Base-by-base conservation (phyloP, 176 grass and related monocot species). In the Bothriochloa decipiens region DNA sequence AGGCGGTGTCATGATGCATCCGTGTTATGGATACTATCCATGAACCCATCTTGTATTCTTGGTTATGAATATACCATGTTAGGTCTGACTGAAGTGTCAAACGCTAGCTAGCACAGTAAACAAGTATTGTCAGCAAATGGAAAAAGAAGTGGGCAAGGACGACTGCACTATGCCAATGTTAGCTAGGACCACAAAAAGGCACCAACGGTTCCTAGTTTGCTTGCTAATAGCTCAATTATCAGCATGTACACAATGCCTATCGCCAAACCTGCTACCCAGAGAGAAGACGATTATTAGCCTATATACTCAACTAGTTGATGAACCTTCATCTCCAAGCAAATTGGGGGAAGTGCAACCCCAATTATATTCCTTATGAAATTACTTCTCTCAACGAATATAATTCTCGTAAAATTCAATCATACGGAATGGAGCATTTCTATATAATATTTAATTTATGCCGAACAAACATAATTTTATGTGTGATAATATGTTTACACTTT, bases 41-140 rank as follows among this genome's bases (percentile, higher is more conserved):
- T n/a, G n/a, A n/a, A n/a, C n/a, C n/a, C n/a, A 32, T 74, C 37
- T 22, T 63, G 3, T 61, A 61, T n/a, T 26, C 17, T 39, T 82
- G 23, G 0, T 74, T 66, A 33, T 66, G 1, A 47, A 22, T 7
- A 29, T 17, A 8, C 14, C 74, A 63, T 82, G 73, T 86, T 86
- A 79, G 68, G 74, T 90, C 79, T 90, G 88, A 90, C 84, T 79
- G 49, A 83, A 68, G 74, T 83, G 47, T 83, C 88, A 82, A 72
- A 63, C 78, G 4, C 40, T 29, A 81, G 60, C 42, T 55, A 33
- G n/a, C 10, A 62, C 58, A 58, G 42, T 82, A 74, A 47, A 27
- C 39, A 89, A 52, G 70, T 81, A 78, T 36, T 82, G 49, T 85
- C 49, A 75, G 17, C 26, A 70, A 63, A 22, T 0, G 18, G 6